Conservation (phyloP, 2,329 filamentous ascomycete species). For the Pyrenophora teres region DNA sequence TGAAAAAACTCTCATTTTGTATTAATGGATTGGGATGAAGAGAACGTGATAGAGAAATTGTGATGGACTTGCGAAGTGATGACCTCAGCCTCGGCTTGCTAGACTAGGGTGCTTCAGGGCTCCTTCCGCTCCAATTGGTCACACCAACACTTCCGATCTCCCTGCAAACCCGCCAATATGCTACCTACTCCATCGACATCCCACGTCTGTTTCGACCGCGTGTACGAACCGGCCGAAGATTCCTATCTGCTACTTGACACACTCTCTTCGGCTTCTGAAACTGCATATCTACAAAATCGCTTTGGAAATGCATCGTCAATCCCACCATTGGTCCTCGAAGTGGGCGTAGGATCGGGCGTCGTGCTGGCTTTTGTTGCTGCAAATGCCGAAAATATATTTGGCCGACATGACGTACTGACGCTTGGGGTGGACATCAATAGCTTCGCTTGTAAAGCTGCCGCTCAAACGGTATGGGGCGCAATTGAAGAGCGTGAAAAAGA, state of each 20-base stretch:
- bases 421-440: conserved; percentile 83
- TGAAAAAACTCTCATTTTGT: conserved; percentile 36
- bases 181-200: conserved; percentile 92
- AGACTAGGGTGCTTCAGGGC: conserved; percentile 18
- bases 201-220: conserved; percentile 83
- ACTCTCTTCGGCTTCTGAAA: conserved; percentile 73
- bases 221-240: conserved; percentile 96
- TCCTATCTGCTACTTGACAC: conserved; percentile 94
- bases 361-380: conserved; percentile 87
- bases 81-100: conserved; percentile 33
- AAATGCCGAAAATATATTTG: conserved; percentile 74
- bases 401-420: conserved; percentile 69
- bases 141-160: conserved; percentile 18
- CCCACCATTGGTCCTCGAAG: conserved; percentile 71
- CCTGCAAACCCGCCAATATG: conserved; percentile 58
- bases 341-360: conserved; percentile 90
- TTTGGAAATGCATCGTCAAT: conserved; percentile 54
- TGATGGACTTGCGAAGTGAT: conserved; percentile 23
- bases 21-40: neutral
- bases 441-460: conserved; percentile 78
- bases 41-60: conserved; percentile 7
- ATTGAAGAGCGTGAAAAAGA: conserved; percentile 41
- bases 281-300: conserved; percentile 66
- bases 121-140: conserved; percentile 28
- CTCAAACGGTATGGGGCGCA: conserved; percentile 66